Conservation (phyloP, 2,329 filamentous ascomycete genomes). For the Talaromyces sp. region DNA sequence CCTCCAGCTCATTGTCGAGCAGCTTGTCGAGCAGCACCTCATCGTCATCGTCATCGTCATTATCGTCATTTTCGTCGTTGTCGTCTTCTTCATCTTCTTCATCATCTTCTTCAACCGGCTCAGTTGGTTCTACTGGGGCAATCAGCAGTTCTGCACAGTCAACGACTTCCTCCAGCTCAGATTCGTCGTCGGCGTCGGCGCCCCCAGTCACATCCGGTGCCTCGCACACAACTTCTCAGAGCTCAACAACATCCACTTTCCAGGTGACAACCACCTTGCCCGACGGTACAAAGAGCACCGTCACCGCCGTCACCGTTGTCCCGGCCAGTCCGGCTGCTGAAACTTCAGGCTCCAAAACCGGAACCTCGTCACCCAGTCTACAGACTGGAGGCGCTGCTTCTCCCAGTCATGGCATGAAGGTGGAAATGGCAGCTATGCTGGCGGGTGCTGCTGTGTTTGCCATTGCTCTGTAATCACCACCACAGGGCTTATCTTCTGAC, state of each 20-base stretch:
- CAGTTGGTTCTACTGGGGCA: not conserved
- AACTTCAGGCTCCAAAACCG: slow-evolving; percentile 14
- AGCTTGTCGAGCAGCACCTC: too few relatives aligned
- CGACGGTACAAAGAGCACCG: slow-evolving; percentile 36
- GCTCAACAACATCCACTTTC: slow-evolving; percentile 29
- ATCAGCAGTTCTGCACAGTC: not conserved
- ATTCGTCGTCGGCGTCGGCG: slow-evolving; percentile 1
- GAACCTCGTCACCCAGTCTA: slow-evolving; percentile 26
- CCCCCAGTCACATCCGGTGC: slow-evolving; percentile 13
- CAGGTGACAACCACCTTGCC: slow-evolving; percentile 36
- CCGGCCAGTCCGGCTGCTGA: slow-evolving; percentile 27
- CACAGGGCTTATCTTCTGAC: not conserved
- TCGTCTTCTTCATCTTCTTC: not conserved
- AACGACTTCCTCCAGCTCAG: slow-evolving; percentile 5
- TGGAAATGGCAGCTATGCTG: slow-evolving; percentile 33
- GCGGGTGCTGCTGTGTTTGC: slow-evolving; percentile 36
- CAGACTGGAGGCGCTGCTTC: slow-evolving; percentile 33
- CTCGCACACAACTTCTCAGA: slow-evolving; percentile 16
- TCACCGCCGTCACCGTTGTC: slow-evolving; percentile 41
- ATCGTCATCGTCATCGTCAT: not conserved
- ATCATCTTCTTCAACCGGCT: not conserved
- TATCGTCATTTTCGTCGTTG: too few relatives aligned
- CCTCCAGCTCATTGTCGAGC: not conserved
- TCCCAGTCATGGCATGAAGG: slow-evolving; percentile 22
- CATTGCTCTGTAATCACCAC: slow-evolving; percentile 30